Base-by-base conservation (phyloP, 768 basidiomycete species). In the Heimioporus sp. region DNA sequence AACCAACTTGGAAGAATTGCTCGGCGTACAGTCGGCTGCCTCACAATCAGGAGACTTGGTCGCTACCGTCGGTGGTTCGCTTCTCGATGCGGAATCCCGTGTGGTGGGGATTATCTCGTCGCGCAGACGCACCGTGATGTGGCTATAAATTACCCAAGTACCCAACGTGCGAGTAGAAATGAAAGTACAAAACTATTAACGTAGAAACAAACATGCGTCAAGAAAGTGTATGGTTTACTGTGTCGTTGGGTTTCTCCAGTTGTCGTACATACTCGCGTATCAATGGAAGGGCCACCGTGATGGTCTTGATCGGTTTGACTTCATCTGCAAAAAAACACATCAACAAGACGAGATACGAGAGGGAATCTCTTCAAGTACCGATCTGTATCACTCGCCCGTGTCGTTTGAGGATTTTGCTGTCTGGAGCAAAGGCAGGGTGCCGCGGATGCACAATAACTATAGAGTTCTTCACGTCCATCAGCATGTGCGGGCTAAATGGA, bases 271-370 rank as follows among this genome's bases (percentile, higher is more conserved):
- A 84, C 8, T 77, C 62, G 46, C 82, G 70, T 57, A 92, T 86
- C 28, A 76, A 71, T 2, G 86, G 86, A 46, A 92, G 69, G 8
- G 83, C 85, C 52, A 75, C 74, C 32, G 80, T 79, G 43, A 92
- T 80, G n/a, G 90, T 80, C 62, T 83, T 83, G 56, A 90, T 79
- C n/a, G 89, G 81, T 61, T 87, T 83, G 35, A 78, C 71, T 67
- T 89, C 85, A 24, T 83, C 89, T 90, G 54, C 10, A 21, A 36
- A 21, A 24, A 37, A 42, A 21, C n/a, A 28, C 19, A 36, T 45
- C 20, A 57, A 19, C 24, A 8, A 24, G 41, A 13, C 16, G 8
- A 11, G 11, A 21, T 28, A n/a, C 5, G 11, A 50, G 20, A 12
- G n/a, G 7, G n/a, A 37, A 31, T 15, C 31, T n/a, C 13, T 32